phyloP scores from a whole-genome alignment of 768 basidiomycete species.

The Mycena haematopus region DNA sequence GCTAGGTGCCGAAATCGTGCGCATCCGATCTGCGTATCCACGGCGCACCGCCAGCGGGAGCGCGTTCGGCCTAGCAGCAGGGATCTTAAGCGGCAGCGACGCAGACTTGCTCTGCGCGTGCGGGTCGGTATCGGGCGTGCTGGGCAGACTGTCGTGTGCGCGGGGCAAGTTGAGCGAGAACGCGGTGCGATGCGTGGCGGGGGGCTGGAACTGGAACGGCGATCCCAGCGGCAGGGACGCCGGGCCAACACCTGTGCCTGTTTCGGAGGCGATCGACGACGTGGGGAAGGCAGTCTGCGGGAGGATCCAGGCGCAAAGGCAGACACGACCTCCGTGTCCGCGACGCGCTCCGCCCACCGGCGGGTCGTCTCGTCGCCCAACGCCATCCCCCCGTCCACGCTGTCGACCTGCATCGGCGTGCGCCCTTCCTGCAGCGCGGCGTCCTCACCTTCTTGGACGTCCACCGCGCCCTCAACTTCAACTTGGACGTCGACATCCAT shows the following conservation, averaged over 20 bases:
- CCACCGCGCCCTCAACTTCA: constrained; percentile 14
- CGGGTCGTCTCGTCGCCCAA: constrained; percentile 21
- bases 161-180: constrained; percentile 20
- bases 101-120: constrained; percentile 8
- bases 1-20: constrained; percentile 33
- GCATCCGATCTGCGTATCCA: constrained; percentile 29
- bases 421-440: constrained; percentile 19
- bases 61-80: background rate
- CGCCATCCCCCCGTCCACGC: background rate
- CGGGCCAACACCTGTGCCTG: background rate
- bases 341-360: constrained; percentile 28
- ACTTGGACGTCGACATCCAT: constrained; percentile 16
- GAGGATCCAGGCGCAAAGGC: constrained; percentile 17
- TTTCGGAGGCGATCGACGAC: background rate
- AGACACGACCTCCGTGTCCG: constrained; percentile 22
- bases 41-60: constrained; percentile 25
- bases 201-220: constrained; percentile 18
- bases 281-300: constrained; percentile 1
- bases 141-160: constrained; percentile 1
- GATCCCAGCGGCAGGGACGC: constrained; percentile 1
- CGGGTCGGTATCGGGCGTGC: background rate
- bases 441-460: constrained; percentile 8
- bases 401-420: constrained; percentile 28
- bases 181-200: constrained; percentile 10
- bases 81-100: constrained; percentile 13